Evolutionary conservation across 495 filamentous ascomycete genomes (phyloP).

Genomic region (Thermothielavioides terrestris): DNA sequence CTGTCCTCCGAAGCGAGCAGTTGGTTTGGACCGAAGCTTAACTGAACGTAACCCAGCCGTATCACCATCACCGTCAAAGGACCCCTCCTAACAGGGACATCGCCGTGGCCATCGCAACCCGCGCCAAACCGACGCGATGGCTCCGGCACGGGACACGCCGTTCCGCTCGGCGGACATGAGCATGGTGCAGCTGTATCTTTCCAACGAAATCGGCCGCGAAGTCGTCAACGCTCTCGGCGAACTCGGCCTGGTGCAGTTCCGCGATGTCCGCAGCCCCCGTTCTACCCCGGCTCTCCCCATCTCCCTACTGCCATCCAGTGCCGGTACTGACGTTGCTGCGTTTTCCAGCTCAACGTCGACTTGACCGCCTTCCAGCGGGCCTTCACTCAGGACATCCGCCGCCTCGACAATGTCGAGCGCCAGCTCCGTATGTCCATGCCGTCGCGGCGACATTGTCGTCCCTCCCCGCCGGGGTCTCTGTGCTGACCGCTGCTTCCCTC

Average conservation of each 20-base stretch:
- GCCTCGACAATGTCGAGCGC: constrained; percentile 95
- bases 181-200: constrained; percentile 97
- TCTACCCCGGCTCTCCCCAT: not conserved
- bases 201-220: constrained; percentile 96
- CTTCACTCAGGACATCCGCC: constrained; percentile 93
- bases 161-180: constrained; percentile 99
- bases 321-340: not conserved
- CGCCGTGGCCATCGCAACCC: constrained; percentile 10
- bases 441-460: too few species aligned
- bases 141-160: constrained; percentile 69
- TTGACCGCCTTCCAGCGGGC: constrained; percentile 91
- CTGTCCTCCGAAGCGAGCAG: not conserved
- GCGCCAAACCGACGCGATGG: constrained; percentile 32
- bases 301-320: not conserved
- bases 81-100: not conserved
- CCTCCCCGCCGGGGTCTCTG: too few species aligned
- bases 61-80: constrained; percentile 2
- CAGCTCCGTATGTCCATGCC: constrained; percentile 86
- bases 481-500: constrained; percentile 1
- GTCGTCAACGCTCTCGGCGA: constrained; percentile 94
- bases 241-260: constrained; percentile 89
- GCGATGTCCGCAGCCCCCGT: constrained; percentile 63
- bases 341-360: constrained; percentile 72
- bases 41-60: not conserved
- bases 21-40: too few species aligned